A percentile compares a stretch with the other conserved stretches of the same genome.
phyloP scores from a whole-genome alignment of 2,329 filamentous ascomycete species.

The Ambrosiella xylebori region DNA sequence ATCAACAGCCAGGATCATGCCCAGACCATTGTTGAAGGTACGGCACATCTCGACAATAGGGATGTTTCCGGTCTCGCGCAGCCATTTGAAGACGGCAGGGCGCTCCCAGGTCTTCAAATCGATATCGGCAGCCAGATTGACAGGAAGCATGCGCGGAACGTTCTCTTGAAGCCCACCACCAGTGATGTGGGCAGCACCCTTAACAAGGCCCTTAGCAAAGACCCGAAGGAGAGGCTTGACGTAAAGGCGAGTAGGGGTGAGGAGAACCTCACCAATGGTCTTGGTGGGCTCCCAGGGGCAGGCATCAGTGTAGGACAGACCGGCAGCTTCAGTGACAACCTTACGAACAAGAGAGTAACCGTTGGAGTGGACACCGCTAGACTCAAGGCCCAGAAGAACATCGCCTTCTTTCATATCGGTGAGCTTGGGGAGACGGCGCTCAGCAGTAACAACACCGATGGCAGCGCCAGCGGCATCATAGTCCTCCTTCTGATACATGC shows the following conservation, averaged over 20 bases:
- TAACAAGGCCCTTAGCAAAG: slow-evolving; percentile 46
- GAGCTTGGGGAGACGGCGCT: slow-evolving; percentile 56
- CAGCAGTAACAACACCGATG: slow-evolving; percentile 60
- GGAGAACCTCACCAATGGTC: slow-evolving; percentile 56
- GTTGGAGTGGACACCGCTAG: slow-evolving; percentile 84
- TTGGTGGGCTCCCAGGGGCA: slow-evolving; percentile 57
- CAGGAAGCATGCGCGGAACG: slow-evolving; percentile 80
- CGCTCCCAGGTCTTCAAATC: slow-evolving; percentile 61
- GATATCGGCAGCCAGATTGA: slow-evolving; percentile 60
- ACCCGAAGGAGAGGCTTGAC: slow-evolving; percentile 63
- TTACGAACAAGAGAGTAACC: slow-evolving; percentile 93
- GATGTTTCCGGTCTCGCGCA: slow-evolving; percentile 58
- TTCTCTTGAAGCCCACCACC: slow-evolving; percentile 88
- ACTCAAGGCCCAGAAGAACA: slow-evolving; percentile 68
- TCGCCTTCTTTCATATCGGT: slow-evolving; percentile 66
- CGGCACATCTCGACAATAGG: slow-evolving; percentile 65
- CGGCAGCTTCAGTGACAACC: slow-evolving; percentile 53
- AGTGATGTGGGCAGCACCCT: slow-evolving; percentile 93
- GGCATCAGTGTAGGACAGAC: slow-evolving; percentile 50
- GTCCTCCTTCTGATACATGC: slow-evolving; percentile 73
- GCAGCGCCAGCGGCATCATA: slow-evolving; percentile 90
- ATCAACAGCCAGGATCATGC: slow-evolving; percentile 78
- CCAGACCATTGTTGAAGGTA: slow-evolving; percentile 87
- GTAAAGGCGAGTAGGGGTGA: slow-evolving; percentile 88
- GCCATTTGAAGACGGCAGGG: slow-evolving; percentile 71